These are phyloP conservation scores for Suillus ampliporus DNA, from an alignment of 768 basidiomycete species.

Conservation along the genomic window DNA sequence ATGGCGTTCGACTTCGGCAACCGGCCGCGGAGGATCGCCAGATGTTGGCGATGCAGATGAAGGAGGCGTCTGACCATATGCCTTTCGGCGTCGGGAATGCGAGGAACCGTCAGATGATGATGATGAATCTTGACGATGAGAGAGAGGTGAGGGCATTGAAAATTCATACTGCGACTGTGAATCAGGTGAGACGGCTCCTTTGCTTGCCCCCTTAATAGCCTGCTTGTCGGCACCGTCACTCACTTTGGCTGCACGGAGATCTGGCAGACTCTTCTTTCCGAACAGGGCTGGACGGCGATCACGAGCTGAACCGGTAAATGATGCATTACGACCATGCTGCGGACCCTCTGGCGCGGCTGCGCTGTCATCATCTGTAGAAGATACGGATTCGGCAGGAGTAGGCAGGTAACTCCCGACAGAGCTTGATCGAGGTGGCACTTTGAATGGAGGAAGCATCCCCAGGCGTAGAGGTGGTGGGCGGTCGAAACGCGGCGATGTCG, in stretches of 20 bases:
- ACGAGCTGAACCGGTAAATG: constrained; percentile 48
- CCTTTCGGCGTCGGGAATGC: constrained; percentile 29
- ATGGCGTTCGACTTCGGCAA: constrained; percentile 78
- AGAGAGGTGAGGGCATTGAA: constrained; percentile 45
- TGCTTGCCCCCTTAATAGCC: constrained; percentile 28
- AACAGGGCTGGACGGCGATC: constrained; percentile 45
- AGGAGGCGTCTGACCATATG: constrained; percentile 37
- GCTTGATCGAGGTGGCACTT: constrained; percentile 50
- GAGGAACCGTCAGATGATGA: constrained; percentile 40
- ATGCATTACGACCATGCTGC: constrained; percentile 56
- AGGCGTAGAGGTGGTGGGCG: constrained; percentile 57
- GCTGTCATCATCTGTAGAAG: constrained; percentile 52
- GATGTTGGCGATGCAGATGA: constrained; percentile 46
- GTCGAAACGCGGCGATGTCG: constrained; percentile 34
- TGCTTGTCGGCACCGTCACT: constrained; percentile 36
- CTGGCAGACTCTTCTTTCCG: constrained; percentile 86
- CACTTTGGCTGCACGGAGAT: constrained; percentile 64
- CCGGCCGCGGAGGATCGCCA: constrained; percentile 41
- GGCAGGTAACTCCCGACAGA: constrained; percentile 62
- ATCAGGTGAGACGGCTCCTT: constrained; percentile 3
- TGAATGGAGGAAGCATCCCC: constrained; percentile 48
- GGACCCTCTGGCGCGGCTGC: constrained; percentile 31
- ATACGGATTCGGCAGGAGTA: constrained; percentile 61
- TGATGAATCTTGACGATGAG: constrained; percentile 54
- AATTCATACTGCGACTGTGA: constrained; percentile 34